Base-by-base conservation (phyloP, 208 protist species). In the Acanthamoeba rhysodes region DNA sequence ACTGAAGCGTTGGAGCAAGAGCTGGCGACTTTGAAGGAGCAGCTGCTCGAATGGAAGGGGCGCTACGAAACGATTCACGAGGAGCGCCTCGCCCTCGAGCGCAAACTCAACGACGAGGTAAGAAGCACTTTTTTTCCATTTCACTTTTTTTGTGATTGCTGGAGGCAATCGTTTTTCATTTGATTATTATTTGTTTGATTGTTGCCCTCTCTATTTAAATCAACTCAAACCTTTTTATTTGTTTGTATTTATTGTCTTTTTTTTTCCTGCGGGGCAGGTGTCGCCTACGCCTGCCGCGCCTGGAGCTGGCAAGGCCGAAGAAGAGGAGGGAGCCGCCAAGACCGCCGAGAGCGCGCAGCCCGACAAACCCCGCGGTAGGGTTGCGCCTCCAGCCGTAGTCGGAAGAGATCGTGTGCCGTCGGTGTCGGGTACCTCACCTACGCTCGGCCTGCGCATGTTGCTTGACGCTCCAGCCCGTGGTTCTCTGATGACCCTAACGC, bases 31-130 rank as follows among this genome's bases (percentile, higher is more conserved):
- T 50, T 90, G 10, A 32, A 66, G n/a, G 57, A 66, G 53, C 50
- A 90, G 29, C 50, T 90, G 32, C 16, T 29, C 48, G 14, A 45
- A 37, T 90, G 82, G 82, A 90, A 90, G 50, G 82, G 57, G 2
- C 24, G 32, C 12, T 90, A 90, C 53, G 82, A 90, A 32, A 66
- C 48, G 8, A 41, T 66, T 32, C 82, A 90, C 50, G 57, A 90
- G n/a, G 82, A 90, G 53, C 82, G 82, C 24, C 48, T 90, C 53
- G 82, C 48, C 29, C 82, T 90, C 50, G 82, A 90, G 24, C 53
- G 53, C 50, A 59, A 90, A 41, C 53, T 90, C 10, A 18, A 62
- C 7, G 82, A 64, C 48, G 48, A 59, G 34, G 53, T 68, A 87
- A 27, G 10, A 57, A 27, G 37, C 41, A 50, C 0, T 2, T 22